A percentile compares a stretch with the other conserved stretches of the same genome.
These are phyloP conservation scores for Aspergillus quadricinctus DNA, from an alignment of 2,329 filamentous ascomycete genomes.

Conservation along the genomic window DNA sequence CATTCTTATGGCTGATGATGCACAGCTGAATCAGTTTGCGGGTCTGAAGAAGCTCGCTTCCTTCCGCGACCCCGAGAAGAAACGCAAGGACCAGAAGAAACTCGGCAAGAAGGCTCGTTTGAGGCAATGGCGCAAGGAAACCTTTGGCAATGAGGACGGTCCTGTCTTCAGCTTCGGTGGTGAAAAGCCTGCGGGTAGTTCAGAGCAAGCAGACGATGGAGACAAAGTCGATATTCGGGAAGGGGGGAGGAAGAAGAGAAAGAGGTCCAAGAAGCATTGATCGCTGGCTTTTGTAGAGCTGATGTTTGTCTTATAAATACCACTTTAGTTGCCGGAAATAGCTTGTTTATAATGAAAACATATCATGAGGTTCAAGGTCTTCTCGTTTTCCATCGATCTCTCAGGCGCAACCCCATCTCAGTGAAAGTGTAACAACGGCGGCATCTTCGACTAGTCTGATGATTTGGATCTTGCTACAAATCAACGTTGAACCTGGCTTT, in stretches of 20 bases:
- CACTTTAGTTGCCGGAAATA: not conserved
- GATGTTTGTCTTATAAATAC: not conserved
- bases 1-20: constrained; percentile 85
- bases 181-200: constrained; percentile 15
- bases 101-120: constrained; percentile 90
- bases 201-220: constrained; percentile 20
- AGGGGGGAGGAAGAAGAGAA: constrained; percentile 41
- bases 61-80: constrained; percentile 85
- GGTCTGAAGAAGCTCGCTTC: constrained; percentile 92
- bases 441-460: not conserved
- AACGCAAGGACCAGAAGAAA: constrained; percentile 79
- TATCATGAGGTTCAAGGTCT: not conserved
- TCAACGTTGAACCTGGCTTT: no score
- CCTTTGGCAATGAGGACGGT: constrained; percentile 59
- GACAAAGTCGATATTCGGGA: constrained; percentile 41
- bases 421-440: not conserved
- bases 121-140: constrained; percentile 74
- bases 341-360: not conserved
- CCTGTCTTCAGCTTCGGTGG: constrained; percentile 30
- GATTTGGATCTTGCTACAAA: not conserved
- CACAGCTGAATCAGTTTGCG: constrained; percentile 80
- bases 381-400: not conserved
- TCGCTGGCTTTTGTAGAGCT: not conserved
- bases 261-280: constrained; percentile 43
- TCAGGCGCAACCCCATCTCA: not conserved